These are phyloP conservation scores for Fusarium tuaranense DNA, from an alignment of 2,329 filamentous ascomycete genomes.

Conservation along the genomic window DNA sequence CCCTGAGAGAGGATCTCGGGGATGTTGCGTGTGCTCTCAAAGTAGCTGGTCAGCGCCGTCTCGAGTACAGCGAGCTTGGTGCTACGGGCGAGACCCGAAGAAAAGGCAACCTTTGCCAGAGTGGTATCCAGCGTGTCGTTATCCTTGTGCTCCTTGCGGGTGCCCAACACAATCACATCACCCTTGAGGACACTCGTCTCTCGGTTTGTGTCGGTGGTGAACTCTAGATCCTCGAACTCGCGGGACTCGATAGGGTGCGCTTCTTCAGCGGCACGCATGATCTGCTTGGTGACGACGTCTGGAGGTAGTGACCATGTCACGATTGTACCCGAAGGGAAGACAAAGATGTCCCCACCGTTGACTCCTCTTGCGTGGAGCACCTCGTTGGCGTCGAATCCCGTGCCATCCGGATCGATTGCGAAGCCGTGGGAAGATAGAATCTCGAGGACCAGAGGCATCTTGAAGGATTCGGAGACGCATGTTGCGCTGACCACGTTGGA, in stretches of 20 bases:
- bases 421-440: conserved; percentile 71
- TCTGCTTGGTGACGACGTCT: conserved; percentile 77
- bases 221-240: conserved; percentile 93
- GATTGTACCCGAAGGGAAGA: conserved; percentile 94
- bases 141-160: conserved; percentile 65
- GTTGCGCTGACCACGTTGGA: conserved; percentile 67
- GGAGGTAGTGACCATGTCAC: conserved; percentile 92
- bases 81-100: conserved; percentile 89
- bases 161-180: conserved; percentile 90
- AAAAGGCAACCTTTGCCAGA: conserved; percentile 95
- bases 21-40: conserved; percentile 86
- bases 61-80: conserved; percentile 96
- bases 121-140: conserved; percentile 68
- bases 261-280: conserved; percentile 81
- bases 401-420: conserved; percentile 70
- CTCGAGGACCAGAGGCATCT: conserved; percentile 70
- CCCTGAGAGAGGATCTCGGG: conserved; percentile 81
- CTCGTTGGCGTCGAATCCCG: conserved; percentile 70
- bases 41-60: conserved; percentile 83
- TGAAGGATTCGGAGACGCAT: conserved; percentile 72
- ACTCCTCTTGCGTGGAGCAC: conserved; percentile 72
- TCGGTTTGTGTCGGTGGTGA: conserved; percentile 77
- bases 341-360: conserved; percentile 86
- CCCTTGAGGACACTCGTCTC: conserved; percentile 84
- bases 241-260: conserved; percentile 75